A percentile compares a stretch with the other conserved stretches of the same genome.
Evolutionary conservation across 2,329 filamentous ascomycete species (phyloP).

Genomic region (Neofusicoccum kwambonambiense): DNA sequence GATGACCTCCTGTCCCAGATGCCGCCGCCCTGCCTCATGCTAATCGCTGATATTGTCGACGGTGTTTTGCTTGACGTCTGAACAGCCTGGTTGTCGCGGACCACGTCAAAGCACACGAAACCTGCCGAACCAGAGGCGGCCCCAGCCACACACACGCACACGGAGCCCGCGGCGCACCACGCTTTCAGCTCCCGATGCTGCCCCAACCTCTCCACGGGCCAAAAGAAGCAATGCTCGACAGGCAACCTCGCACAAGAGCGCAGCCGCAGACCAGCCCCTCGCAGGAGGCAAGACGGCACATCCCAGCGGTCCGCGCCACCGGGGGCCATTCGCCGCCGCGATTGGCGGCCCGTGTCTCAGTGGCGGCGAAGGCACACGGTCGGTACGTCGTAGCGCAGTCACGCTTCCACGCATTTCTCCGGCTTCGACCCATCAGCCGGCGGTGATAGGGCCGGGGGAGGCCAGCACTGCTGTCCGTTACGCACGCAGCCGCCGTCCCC

Average conservation of each 20-base stretch:
- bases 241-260: slow-evolving; percentile 5
- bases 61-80: slow-evolving; percentile 8
- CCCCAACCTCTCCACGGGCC: not conserved
- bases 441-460: not conserved
- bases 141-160: slow-evolving; percentile 3
- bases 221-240: slow-evolving; percentile 14
- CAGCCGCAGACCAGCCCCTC: not conserved
- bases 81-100: not conserved
- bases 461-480: not conserved
- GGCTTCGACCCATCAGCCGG: not conserved
- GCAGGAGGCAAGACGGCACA: not conserved
- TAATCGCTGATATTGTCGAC: not conserved
- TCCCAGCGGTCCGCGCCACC: not conserved
- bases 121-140: slow-evolving; percentile 1
- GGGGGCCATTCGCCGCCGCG: not conserved
- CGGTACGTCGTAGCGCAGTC: not conserved
- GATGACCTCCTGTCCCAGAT: slow-evolving; percentile 6
- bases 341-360: not conserved
- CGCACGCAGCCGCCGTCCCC: not conserved
- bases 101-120: slow-evolving; percentile 12
- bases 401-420: not conserved
- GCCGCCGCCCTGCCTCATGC: not conserved
- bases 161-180: not conserved
- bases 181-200: not conserved
- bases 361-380: not conserved